These are phyloP conservation scores for Phytophthora pseudosyringae DNA, from an alignment of 352 stramenopile genomes.

Conservation along the genomic window DNA sequence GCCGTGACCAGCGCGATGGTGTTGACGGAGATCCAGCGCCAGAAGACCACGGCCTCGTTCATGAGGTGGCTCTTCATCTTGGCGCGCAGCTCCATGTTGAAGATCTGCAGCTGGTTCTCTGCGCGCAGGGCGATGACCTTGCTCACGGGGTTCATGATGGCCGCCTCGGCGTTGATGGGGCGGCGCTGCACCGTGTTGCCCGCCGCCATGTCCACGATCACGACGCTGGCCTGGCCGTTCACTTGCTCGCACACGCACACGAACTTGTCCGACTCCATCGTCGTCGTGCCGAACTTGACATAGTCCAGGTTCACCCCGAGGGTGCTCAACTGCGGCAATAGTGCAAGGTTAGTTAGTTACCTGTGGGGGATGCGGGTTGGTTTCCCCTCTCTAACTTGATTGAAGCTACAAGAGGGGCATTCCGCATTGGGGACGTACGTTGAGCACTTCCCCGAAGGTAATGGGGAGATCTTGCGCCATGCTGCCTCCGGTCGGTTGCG, in stretches of 20 bases:
- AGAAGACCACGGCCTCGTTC: constrained; percentile 96
- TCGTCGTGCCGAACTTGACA: constrained; percentile 94
- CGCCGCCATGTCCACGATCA: constrained; percentile 93
- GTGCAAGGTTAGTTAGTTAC: constrained; percentile 5
- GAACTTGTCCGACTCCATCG: constrained; percentile 99
- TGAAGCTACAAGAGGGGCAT: constrained; percentile 16
- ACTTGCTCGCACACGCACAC: constrained; percentile 94
- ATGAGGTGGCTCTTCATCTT: constrained; percentile 98
- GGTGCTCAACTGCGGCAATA: constrained; percentile 69
- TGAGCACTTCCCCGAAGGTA: constrained; percentile 90
- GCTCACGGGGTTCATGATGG: constrained; percentile 99
- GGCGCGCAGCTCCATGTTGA: constrained; percentile 99
- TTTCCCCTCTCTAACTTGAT: constrained; percentile 22
- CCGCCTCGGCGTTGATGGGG: constrained; percentile 98
- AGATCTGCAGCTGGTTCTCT: constrained; percentile 98
- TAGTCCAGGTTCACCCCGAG: constrained; percentile 91
- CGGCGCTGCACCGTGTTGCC: constrained; percentile 91
- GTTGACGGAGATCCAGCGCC: constrained; percentile 97
- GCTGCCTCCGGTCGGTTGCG: constrained; percentile 16
- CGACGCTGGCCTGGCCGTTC: constrained; percentile 88
- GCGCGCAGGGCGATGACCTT: constrained; percentile 89
- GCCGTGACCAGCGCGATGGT: constrained; percentile 98
- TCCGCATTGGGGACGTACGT: constrained; percentile 62
- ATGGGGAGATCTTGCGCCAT: constrained; percentile 92
- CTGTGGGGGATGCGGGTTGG: constrained; percentile 2